These are phyloP conservation scores for Rhynchospora pubera DNA, from an alignment of 176 grass and related monocot genomes.

Conservation along the genomic window DNA sequence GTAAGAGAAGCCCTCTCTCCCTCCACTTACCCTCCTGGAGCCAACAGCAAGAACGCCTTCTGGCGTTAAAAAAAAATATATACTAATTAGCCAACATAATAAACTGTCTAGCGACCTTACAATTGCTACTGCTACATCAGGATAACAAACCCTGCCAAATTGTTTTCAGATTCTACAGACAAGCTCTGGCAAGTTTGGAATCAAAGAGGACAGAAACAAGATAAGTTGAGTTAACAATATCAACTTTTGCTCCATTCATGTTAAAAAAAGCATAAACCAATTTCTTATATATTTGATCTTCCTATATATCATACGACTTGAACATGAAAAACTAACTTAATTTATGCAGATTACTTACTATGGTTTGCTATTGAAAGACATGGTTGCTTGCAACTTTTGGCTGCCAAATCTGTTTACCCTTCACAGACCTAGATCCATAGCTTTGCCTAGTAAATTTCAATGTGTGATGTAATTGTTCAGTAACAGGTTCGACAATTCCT, in stretches of 20 bases:
- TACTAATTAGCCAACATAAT: neutral
- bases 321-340: neutral
- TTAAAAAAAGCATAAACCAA: neutral
- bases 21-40: neutral
- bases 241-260: neutral
- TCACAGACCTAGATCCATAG: neutral
- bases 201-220: neutral
- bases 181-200: neutral
- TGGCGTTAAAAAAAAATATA: neutral
- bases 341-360: neutral
- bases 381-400: neutral
- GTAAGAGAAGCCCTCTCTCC: neutral
- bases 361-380: neutral
- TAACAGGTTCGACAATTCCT: conserved; percentile 7
- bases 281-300: neutral
- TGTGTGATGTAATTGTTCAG: neutral
- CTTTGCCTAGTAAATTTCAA: neutral
- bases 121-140: neutral
- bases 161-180: neutral
- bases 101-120: neutral
- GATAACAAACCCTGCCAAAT: neutral
- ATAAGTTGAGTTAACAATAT: neutral
- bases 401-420: conserved; percentile 11
- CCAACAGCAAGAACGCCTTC: neutral
- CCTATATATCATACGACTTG: neutral